Evolutionary conservation across 192 early-diverging fungal species (phyloP).

Genomic region (Rhizoclosmatium globosum): DNA sequence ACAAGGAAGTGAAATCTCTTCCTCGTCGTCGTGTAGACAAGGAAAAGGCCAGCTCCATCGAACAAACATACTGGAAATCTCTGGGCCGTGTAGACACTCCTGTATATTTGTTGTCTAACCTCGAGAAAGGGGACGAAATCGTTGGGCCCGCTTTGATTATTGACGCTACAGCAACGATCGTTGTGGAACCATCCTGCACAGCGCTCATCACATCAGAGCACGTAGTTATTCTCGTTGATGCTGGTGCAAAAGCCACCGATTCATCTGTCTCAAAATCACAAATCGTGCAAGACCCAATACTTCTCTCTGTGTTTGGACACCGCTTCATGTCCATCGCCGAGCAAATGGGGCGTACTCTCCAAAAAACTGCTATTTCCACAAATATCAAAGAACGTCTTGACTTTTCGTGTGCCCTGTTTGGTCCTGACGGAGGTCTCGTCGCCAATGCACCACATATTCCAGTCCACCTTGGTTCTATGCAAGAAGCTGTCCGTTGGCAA

Average conservation of each 20-base stretch:
- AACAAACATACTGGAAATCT: conserved; percentile 77
- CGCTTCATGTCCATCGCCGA: conserved; percentile 98
- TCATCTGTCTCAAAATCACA: conserved; percentile 50
- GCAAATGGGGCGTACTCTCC: conserved; percentile 94
- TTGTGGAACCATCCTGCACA: conserved; percentile 82
- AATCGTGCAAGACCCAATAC: conserved; percentile 81
- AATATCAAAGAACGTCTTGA: conserved; percentile 99
- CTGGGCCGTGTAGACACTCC: conserved; percentile 72
- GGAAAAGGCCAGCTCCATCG: neutral
- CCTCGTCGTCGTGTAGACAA: conserved; percentile 15
- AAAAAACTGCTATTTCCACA: conserved; percentile 94
- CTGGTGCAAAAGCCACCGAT: conserved; percentile 19
- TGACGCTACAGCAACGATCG: conserved; percentile 86
- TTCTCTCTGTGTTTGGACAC: conserved; percentile 91
- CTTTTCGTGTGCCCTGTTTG: conserved; percentile 97
- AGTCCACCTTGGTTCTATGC: conserved; percentile 94
- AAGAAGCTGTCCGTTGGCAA: conserved; percentile 93
- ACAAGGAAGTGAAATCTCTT: conserved; percentile 58
- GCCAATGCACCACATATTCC: conserved; percentile 53
- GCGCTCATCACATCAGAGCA: conserved; percentile 77
- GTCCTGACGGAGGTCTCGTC: conserved; percentile 77
- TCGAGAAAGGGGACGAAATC: conserved; percentile 74
- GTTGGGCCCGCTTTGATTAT: conserved; percentile 90
- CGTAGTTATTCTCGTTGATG: conserved; percentile 42
- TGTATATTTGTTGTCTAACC: conserved; percentile 70